Base-by-base conservation (phyloP, 2,329 filamentous ascomycete genomes). In the Rhynchosporium agropyri region DNA sequence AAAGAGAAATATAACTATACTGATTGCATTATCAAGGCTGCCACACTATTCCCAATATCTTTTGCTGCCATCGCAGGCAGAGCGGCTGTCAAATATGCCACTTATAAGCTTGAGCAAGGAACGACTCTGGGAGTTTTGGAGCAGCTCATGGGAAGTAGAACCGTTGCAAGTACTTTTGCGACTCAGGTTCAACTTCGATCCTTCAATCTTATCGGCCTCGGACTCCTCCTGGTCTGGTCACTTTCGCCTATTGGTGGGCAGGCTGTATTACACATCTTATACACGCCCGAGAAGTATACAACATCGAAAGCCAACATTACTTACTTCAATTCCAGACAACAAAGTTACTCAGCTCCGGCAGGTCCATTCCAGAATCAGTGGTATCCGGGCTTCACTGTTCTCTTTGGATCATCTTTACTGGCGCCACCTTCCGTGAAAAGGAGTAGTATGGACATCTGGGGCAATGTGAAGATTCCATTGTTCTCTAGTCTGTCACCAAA, bases 201-300 rank as follows among this genome's bases (percentile, higher is more conserved):
- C 1, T 63, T 73, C 53, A 73, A 74, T 56, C 20, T 69, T 4
- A 63, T 75, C 5, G 69, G 67, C 0, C 6, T 73, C 3, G 59
- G 57, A 1, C 60, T 75, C 12, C 50, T 74, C 6, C 13, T 74
- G 0, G 33, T 73, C 12, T 75, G 74, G 73, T 64, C 65, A 28
- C 63, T 74, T 15, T 75, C 74, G 4, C 73, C 74, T 1, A 61
- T 76, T 3, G 74, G 73, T 12, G 67, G 68, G n/a, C 74, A 75
- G 64, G 67, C 73, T 0, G 56, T 72, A 13, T 58, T 75, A 38
- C 71, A 72, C 38, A 67, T 70, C 43, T 38, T 70, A 0, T 59
- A 54, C 7, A 67, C 66, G 4, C 61, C 63, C 29, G 20, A 60
- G 9, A 65, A 67, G 55, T 33, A 58, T 20, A 64, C 61, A 10